Base-by-base conservation (phyloP, 2,329 filamentous ascomycete genomes). In the Trichocomaceae sp. region DNA sequence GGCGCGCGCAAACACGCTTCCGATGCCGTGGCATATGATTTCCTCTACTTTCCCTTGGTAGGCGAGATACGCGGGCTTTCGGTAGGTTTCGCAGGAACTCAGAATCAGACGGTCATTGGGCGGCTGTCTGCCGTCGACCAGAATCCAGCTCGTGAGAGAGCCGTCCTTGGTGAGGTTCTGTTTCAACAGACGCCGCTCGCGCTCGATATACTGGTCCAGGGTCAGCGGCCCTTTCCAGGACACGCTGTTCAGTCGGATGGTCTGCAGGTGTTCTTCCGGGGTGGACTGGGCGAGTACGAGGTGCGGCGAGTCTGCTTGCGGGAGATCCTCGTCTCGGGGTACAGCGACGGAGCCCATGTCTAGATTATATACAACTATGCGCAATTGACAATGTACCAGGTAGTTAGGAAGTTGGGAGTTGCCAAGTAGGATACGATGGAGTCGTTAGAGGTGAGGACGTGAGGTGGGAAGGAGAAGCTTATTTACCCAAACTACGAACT, bases 1-100 rank as follows among this genome's bases (percentile, higher is more conserved):
- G 0, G 82, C 79, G 41, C 83, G 79, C 3, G 85, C 90, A 68
- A 85, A 93, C n/a, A 95, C 90, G 57, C 85, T 88, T 13, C 84
- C 88, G 55, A 95, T 80, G 5, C 87, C 90, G 71, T 95, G 85
- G 15, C 83, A 82, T 9, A 71, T 56, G 9, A 77, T 74, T 44
- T 79, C 76, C 62, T 86, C 81, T 23, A 86, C 63, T 10, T 62
- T 77, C 72, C 79, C 78, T 61, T 76, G 75, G 22, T 81, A 71
- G 1, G 72, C 72, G 2, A 74, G 67, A 13, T 74, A 62, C 2
- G 72, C 72, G 26, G 62, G 67, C 59, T 76, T 75, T 22, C 64
- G 65, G 53, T 72, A 71, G 2, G 79, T 80, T 64, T 85, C 83
- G 64, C 83, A 85, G 46, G 80, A 80, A 46, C 78, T 77, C 6